Conservation (phyloP, 352 stramenopile genomes). For the Globisporangium cederbergense region DNA sequence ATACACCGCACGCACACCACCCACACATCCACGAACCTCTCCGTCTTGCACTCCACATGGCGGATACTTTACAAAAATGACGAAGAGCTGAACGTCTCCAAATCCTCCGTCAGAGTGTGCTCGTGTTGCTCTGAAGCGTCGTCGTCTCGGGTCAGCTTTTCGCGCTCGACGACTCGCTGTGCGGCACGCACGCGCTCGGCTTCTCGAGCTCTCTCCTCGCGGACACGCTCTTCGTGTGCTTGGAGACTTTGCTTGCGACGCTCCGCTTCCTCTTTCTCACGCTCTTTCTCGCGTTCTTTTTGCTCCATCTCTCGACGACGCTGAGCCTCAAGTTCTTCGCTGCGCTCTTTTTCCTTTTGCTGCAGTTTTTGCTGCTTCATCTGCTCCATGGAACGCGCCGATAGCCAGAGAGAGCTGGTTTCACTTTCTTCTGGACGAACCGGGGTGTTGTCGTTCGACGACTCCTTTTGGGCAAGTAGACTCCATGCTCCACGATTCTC, state of each 20-base stretch:
- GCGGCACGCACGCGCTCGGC: conserved; percentile 51
- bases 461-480: conserved; percentile 76
- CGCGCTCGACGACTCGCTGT: conserved; percentile 53
- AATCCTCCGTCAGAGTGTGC: conserved; percentile 67
- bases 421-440: conserved; percentile 60
- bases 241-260: conserved; percentile 61
- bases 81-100: conserved; percentile 85
- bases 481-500: conserved; percentile 85
- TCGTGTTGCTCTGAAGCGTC: conserved; percentile 72
- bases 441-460: conserved; percentile 49
- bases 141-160: conserved; percentile 63
- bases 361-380: conserved; percentile 87
- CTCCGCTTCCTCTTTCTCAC: conserved; percentile 65
- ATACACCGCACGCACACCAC: neutral
- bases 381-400: conserved; percentile 81
- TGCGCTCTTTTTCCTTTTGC: conserved; percentile 76
- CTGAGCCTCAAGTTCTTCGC: conserved; percentile 62
- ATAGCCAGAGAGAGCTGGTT: conserved; percentile 81
- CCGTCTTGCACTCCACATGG: neutral
- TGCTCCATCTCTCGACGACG: conserved; percentile 61
- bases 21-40: conserved; percentile 5
- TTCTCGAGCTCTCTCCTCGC: conserved; percentile 54
- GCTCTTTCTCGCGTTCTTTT: conserved; percentile 63
- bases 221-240: conserved; percentile 51
- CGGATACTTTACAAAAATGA: conserved; percentile 71